phyloP scores from a whole-genome alignment of 768 basidiomycete genomes.

The Sarcodon aspratus region DNA sequence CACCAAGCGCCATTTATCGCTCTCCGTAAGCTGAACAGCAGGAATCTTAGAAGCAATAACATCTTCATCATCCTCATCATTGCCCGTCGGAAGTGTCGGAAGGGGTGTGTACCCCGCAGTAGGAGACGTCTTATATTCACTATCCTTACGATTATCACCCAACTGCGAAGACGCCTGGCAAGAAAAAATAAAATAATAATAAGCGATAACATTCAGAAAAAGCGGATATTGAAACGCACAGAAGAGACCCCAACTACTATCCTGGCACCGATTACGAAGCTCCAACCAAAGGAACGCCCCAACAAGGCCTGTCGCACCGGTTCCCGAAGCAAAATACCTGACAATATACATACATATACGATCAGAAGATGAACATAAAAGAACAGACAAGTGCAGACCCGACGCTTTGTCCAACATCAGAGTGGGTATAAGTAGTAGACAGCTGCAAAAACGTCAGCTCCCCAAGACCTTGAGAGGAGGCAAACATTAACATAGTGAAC shows the following conservation, averaged over 20 bases:
- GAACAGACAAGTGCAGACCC: conserved; percentile 37
- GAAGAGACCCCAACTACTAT: conserved; percentile 76
- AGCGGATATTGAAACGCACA: conserved; percentile 30
- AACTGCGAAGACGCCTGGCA: conserved; percentile 50
- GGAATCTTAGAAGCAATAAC: conserved; percentile 13
- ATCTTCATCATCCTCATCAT: conserved; percentile 9
- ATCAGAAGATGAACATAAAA: neutral
- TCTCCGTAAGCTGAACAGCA: conserved; percentile 41
- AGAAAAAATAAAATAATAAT: conserved; percentile 60
- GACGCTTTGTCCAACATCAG: conserved; percentile 68
- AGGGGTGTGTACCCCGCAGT: conserved; percentile 23
- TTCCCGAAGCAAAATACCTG: conserved; percentile 89
- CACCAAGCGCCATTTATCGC: conserved; percentile 75
- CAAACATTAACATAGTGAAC: neutral
- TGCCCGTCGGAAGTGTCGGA: conserved; percentile 19
- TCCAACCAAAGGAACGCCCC: conserved; percentile 97
- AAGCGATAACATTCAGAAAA: neutral
- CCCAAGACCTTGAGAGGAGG: conserved; percentile 80
- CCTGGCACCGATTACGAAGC: conserved; percentile 76
- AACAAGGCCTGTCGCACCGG: conserved; percentile 87
- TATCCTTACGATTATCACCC: conserved; percentile 25
- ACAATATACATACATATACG: too few species aligned
- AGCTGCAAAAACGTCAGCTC: conserved; percentile 92
- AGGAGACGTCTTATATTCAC: conserved; percentile 9
- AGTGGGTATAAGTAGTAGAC: conserved; percentile 68